Evolutionary conservation across 257 asterid species (phyloP).

Genomic region (Solanum chiquidenum): DNA sequence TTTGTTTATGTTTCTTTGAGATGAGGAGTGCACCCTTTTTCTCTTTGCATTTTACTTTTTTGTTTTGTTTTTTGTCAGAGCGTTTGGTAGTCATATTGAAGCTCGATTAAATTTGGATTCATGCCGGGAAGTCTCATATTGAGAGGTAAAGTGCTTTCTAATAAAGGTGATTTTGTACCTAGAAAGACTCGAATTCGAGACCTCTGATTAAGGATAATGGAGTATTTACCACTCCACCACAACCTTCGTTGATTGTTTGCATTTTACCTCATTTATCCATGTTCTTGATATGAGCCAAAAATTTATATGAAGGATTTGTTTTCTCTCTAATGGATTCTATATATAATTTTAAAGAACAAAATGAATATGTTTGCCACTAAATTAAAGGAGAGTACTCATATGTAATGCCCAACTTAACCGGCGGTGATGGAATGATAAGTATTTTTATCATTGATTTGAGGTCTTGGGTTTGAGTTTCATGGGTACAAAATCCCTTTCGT

Average conservation of each 20-base stretch:
- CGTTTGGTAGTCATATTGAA: rapidly evolving
- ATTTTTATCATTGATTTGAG: background rate
- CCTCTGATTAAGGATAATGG: rapidly evolving
- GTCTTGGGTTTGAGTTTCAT: rapidly evolving
- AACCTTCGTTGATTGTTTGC: background rate
- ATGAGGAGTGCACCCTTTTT: background rate
- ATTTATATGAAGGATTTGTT: background rate
- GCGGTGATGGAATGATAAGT: background rate
- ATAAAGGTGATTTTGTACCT: no score
- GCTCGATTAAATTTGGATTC: rapidly evolving
- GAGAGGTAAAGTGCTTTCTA: no score
- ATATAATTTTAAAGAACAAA: background rate
- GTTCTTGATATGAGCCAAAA: background rate
- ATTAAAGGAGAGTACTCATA: background rate
- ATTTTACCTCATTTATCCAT: background rate
- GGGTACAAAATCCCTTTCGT: rapidly evolving
- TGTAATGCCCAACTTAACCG: background rate
- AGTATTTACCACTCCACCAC: no score
- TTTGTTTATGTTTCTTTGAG: background rate
- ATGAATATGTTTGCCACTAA: background rate
- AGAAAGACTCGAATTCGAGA: no score
- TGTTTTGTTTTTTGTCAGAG: rapidly evolving
- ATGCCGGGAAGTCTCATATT: no score
- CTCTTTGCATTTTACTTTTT: background rate
- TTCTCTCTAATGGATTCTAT: background rate